Evolutionary conservation across 768 basidiomycete species (phyloP).

Genomic region (Pulveroboletus sp.): DNA sequence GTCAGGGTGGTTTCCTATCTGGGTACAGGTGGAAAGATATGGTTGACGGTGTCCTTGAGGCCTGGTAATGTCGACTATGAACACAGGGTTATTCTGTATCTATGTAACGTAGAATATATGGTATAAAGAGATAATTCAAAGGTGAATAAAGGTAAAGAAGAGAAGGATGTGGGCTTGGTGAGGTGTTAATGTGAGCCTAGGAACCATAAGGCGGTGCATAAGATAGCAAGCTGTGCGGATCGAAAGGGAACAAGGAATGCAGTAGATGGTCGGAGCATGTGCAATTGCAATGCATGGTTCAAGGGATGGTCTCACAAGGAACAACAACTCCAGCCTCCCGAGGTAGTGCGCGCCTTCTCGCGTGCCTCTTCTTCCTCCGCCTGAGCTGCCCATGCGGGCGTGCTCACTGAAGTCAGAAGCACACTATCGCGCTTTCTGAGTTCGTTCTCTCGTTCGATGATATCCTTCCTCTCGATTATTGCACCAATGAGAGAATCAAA

Average conservation of each 20-base stretch:
- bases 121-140: conserved; percentile 39
- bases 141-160: conserved; percentile 30
- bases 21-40: conserved; percentile 9
- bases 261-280: conserved; percentile 21
- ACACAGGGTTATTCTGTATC: conserved; percentile 36
- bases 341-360: conserved; percentile 43
- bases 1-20: conserved; percentile 21
- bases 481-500: conserved; percentile 78
- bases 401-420: conserved; percentile 57
- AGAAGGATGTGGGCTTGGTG: conserved; percentile 11
- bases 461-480: conserved; percentile 75
- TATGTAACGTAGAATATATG: conserved; percentile 39
- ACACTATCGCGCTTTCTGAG: conserved; percentile 82
- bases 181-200: conserved; percentile 23
- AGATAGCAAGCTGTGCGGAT: conserved; percentile 19
- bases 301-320: conserved; percentile 35
- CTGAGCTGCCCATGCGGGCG: conserved; percentile 76
- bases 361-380: conserved; percentile 78
- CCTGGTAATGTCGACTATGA: conserved; percentile 30
- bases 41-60: conserved; percentile 9
- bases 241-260: conserved; percentile 8
- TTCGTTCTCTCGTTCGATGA: conserved; percentile 80
- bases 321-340: conserved; percentile 69
- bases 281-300: conserved; percentile 11
- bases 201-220: conserved; percentile 25